Conservation (phyloP, 192 early-diverging fungal genomes). For the Backusella westeae region DNA sequence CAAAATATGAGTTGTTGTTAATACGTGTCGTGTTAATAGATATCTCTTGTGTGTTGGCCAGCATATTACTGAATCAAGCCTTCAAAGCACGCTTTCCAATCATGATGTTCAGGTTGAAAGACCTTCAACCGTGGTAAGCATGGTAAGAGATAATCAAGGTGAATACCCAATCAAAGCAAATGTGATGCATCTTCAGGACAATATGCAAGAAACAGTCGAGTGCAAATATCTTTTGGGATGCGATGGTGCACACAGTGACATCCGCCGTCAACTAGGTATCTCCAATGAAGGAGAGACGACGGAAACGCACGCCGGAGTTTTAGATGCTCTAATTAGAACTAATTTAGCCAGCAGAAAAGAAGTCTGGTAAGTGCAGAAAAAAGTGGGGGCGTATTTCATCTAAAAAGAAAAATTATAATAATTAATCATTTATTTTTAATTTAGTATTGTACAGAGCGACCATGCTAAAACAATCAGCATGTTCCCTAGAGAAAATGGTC, state of each 20-base stretch:
- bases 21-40: neutral
- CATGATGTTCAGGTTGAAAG: constrained; percentile 30
- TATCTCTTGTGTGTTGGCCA: constrained; percentile 32
- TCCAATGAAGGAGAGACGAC: constrained; percentile 23
- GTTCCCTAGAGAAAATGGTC: constrained; percentile 29
- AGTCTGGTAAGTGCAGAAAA: constrained; percentile 20
- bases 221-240: constrained; percentile 37
- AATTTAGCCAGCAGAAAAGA: constrained; percentile 26
- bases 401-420: neutral
- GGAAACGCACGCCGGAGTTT: constrained; percentile 21
- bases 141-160: constrained; percentile 5
- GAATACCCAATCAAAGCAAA: constrained; percentile 19
- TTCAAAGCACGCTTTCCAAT: constrained; percentile 21
- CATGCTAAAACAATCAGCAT: constrained; percentile 20
- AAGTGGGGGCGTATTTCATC: neutral
- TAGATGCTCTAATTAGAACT: constrained; percentile 32
- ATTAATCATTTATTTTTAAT: neutral
- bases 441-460: constrained; percentile 26
- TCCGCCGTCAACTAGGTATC: constrained; percentile 24
- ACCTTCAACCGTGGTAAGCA: constrained; percentile 19
- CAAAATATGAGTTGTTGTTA: neutral
- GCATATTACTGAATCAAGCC: constrained; percentile 32
- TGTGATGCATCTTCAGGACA: constrained; percentile 15
- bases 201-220: constrained; percentile 4
- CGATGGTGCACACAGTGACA: constrained; percentile 38